A percentile compares a stretch with the other conserved stretches of the same genome.
phyloP scores from a whole-genome alignment of 2,329 filamentous ascomycete species.

The Cladosporium cucumerinum region DNA sequence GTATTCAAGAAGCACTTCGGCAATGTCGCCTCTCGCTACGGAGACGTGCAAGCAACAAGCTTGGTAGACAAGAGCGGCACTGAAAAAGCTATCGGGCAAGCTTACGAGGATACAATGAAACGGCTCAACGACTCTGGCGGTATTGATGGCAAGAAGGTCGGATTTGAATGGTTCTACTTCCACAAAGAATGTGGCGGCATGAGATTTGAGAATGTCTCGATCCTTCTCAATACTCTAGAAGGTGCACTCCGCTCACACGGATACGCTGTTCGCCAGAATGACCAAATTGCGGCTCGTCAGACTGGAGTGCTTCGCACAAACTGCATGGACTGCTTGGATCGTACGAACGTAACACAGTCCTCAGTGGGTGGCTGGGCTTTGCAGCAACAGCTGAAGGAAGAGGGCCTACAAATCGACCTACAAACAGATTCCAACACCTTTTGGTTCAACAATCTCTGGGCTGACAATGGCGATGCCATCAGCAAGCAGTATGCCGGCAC shows the following conservation, averaged over 20 bases:
- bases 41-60: constrained; percentile 72
- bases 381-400: constrained; percentile 70
- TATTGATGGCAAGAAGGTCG: constrained; percentile 52
- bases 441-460: constrained; percentile 97
- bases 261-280: constrained; percentile 60
- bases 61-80: constrained; percentile 85
- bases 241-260: constrained; percentile 66
- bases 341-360: constrained; percentile 93
- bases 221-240: constrained; percentile 68
- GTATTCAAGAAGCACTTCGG: constrained; percentile 80
- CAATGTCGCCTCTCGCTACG: constrained; percentile 66
- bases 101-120: constrained; percentile 68
- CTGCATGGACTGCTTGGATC: constrained; percentile 97
- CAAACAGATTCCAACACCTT: constrained; percentile 74
- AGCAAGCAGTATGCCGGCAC: constrained; percentile 96
- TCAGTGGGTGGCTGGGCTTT: constrained; percentile 81
- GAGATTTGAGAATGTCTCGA: constrained; percentile 93
- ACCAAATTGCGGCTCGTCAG: constrained; percentile 51
- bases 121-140: constrained; percentile 62
- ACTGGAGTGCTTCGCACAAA: constrained; percentile 84
- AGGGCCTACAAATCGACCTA: constrained; percentile 72
- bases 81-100: constrained; percentile 73
- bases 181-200: constrained; percentile 89
- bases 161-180: constrained; percentile 97
- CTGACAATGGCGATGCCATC: constrained; percentile 94